Base-by-base conservation (phyloP, 768 basidiomycete species). In the Hericium alpestre region DNA sequence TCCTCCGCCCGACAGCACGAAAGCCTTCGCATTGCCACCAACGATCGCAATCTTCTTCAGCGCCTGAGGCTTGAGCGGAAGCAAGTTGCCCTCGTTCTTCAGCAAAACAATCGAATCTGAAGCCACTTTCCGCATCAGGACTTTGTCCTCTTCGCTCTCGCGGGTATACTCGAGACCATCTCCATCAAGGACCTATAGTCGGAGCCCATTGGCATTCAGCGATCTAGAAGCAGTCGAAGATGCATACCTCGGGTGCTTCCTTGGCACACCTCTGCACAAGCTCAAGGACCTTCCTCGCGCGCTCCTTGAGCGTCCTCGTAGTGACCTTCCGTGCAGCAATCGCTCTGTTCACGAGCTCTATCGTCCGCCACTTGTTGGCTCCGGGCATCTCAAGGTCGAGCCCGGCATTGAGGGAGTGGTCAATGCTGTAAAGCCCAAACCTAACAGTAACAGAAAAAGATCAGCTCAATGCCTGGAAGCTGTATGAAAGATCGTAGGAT, bases 371-470 rank as follows among this genome's bases (percentile, higher is more conserved):
- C 61, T 88, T 87, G 69, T 84, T 83, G 13, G 71, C 71, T 1
- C 88, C 87, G 0, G 86, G 87, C 86, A 88, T 89, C 66, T 89
- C 87, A 39, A 91, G 77, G 65, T 90, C 85, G 22, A 90, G 72
- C 2, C 87, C 87, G n/a, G 87, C 86, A 58, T 89, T 90, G 59
- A 87, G 72, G 23, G 74, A 70, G 22, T 76, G 72, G 60, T 82
- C 81, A 37, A 87, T 72, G 54, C 81, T 79, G 71, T 90, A 90
- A 2, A 78, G 70, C 1, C 89, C 89, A 57, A 85, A 86, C 84
- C 84, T 86, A 55, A 51, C 8, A 38, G n/a, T 13, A 18, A 49
- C 23, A 22, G 48, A 20, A 50, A 13, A 22, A 16, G 38, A 32
- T 18, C 37, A 53, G 56, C 13, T 22, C 32, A 32, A 13, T 2